Evolutionary conservation across 352 stramenopile species (phyloP).

Genomic region (Peronospora tabacina): DNA sequence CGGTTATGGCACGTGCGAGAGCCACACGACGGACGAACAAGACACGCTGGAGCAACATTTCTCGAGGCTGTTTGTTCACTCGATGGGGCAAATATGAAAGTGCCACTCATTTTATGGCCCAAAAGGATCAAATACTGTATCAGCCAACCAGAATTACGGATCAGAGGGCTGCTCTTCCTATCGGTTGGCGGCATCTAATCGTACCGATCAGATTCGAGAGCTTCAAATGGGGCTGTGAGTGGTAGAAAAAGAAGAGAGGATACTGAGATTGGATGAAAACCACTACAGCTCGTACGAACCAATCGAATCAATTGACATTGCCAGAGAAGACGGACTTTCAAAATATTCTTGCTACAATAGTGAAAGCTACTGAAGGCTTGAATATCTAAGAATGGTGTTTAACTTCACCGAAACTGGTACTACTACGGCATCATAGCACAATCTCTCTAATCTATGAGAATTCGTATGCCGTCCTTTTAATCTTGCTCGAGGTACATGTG

Average conservation of each 20-base stretch:
- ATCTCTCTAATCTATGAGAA: no score
- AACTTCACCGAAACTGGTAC: no score
- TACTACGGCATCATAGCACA: no score
- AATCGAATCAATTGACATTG: background rate
- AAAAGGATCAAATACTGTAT: no score
- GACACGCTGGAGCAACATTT: slow-evolving; percentile 20
- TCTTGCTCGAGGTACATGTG: no score
- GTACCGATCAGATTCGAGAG: slow-evolving; percentile 3
- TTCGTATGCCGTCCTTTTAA: no score
- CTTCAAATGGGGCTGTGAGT: slow-evolving; percentile 3
- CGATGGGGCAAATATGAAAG: slow-evolving; percentile 12
- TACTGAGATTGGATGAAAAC: slow-evolving; percentile 7
- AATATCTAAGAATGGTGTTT: no score
- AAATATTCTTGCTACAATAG: no score
- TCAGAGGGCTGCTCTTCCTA: slow-evolving; percentile 2
- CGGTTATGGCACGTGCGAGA: slow-evolving; percentile 9
- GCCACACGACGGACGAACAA: slow-evolving; percentile 15
- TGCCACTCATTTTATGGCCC: slow-evolving; percentile 1
- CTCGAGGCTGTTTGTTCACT: slow-evolving; percentile 2
- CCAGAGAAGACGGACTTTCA: no score
- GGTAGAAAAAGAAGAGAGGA: background rate
- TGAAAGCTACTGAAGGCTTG: no score
- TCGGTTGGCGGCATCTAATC: slow-evolving; percentile 19
- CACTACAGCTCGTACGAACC: background rate
- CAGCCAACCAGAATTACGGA: background rate